Evolutionary conservation across 2,329 filamentous ascomycete species (phyloP).

Genomic region (Dothideomycetes sp.): DNA sequence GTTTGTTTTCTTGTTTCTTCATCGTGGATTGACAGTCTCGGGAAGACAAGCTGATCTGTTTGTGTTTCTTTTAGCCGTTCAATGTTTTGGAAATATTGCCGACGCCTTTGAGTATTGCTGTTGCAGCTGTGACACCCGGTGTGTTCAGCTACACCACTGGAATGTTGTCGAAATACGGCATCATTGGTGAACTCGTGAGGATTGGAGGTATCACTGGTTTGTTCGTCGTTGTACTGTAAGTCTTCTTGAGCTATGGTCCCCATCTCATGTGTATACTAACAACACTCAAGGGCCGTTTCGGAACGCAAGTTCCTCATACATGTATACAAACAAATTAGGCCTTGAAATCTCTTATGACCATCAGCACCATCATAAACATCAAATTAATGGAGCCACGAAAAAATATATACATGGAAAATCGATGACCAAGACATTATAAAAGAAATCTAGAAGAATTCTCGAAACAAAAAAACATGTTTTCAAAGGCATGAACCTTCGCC

Average conservation of each 20-base stretch:
- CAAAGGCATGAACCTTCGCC: no score
- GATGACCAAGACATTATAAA: neutral
- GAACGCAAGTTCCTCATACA: slow-evolving; percentile 11
- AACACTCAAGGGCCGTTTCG: neutral
- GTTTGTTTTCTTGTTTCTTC: slow-evolving; percentile 6
- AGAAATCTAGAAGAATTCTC: no score
- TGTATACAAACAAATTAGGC: slow-evolving; percentile 8
- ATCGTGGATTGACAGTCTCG: neutral
- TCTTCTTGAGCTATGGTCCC: slow-evolving; percentile 7
- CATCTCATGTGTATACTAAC: neutral
- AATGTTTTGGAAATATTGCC: slow-evolving; percentile 23
- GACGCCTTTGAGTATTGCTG: slow-evolving; percentile 27
- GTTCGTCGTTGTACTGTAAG: slow-evolving; percentile 31
- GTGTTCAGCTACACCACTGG: slow-evolving; percentile 27
- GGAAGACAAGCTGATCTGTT: slow-evolving; percentile 10
- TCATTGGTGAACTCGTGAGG: slow-evolving; percentile 34
- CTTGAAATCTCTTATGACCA: no score
- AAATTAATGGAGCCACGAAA: slow-evolving; percentile 22
- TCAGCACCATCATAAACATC: no score
- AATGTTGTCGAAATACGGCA: slow-evolving; percentile 26
- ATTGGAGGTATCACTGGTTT: slow-evolving; percentile 29
- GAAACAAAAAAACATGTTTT: no score
- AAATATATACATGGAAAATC: neutral
- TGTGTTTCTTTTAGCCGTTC: slow-evolving; percentile 19
- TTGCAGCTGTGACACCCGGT: slow-evolving; percentile 28